Evolutionary conservation across 1,139 yeast genomes (phyloP), one percentile per base, ranked within the genome.

Genomic region (Magnusiomyces tetraspermus): DNA sequence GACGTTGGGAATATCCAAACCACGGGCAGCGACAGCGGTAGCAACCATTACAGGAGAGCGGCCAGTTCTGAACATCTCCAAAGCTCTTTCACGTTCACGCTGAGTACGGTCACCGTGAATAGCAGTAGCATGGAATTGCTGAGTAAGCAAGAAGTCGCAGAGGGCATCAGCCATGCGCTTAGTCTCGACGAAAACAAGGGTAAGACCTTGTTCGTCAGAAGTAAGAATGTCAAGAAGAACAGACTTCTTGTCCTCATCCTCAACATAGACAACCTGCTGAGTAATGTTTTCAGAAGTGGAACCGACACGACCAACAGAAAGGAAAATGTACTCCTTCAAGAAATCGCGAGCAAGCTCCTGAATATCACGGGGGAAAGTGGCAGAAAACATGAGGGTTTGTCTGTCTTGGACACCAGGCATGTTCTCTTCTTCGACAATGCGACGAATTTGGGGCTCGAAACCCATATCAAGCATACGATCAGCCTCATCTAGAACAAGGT

Each of bases 391-490:
- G 67, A 92, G 80, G 40, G 98, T 92, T 76, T 92, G 98, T 77
- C 98, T 85, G 66, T 85, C 79, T 58, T 80, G 76, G 55, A 87
- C 95, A 61, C 78, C 83, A 59, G 98, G 96, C 97, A 90, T 90
- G 71, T 88, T 97, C 76, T 94, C 90, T 63, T 86, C 95, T 74
- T 92, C 96, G 58, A 92, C 98, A 68, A 92, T 90, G 70, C 90
- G 87, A 80, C 98, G 87, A 69, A 92, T 92, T 78, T 92, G 98
- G 60, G 97, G 97, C 77, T 92, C 98, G 75, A 92, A 92, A 79
- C 98, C 98, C 98, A 92, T 92, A 83, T 92, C 98, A 75, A 92
- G 82, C 98, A 92, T 92, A 78, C 98, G 87, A 75, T 92, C 98
- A 68, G 98, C 98, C 79, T 92, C 98, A 74, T 92, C 98, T 61